Percentiles rank a stretch among this genome's conserved stretches.
Evolutionary conservation across 2,329 filamentous ascomycete genomes (phyloP).

Genomic region (Penicillium griseofulvum): DNA sequence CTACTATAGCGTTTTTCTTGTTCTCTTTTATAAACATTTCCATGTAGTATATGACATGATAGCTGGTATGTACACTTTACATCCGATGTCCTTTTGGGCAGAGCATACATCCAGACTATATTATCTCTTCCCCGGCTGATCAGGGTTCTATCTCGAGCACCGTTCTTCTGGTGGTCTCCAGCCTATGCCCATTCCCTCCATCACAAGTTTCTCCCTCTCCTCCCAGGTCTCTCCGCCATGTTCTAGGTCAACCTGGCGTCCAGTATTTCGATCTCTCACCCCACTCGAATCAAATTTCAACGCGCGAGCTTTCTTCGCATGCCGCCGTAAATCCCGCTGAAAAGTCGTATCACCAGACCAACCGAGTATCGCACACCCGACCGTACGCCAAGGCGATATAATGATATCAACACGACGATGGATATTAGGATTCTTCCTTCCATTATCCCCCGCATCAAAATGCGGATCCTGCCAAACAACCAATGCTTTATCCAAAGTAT

Average conservation of each 20-base stretch:
- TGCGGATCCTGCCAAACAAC: slow-evolving; percentile 82
- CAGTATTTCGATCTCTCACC: slow-evolving; percentile 64
- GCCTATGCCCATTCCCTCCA: slow-evolving; percentile 69
- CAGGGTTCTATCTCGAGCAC: slow-evolving; percentile 56
- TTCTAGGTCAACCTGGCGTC: slow-evolving; percentile 69
- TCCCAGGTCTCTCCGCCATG: slow-evolving; percentile 54
- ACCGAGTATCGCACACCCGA: slow-evolving; percentile 81
- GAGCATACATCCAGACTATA: too few species aligned
- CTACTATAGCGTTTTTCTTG: background rate
- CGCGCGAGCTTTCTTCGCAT: slow-evolving; percentile 67
- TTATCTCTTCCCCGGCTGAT: background rate
- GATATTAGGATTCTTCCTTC: slow-evolving; percentile 62
- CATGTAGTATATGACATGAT: background rate
- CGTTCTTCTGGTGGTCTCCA: slow-evolving; percentile 66
- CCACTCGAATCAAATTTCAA: slow-evolving; percentile 94
- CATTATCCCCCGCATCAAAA: slow-evolving; percentile 38
- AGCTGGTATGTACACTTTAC: background rate
- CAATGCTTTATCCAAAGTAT: slow-evolving; percentile 85
- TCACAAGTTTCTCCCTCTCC: slow-evolving; percentile 76
- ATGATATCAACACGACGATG: slow-evolving; percentile 93
- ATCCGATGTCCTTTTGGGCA: background rate
- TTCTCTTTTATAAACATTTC: background rate
- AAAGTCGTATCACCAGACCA: slow-evolving; percentile 92
- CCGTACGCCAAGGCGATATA: slow-evolving; percentile 80
- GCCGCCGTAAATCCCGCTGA: slow-evolving; percentile 77